Conservation (phyloP, 2,329 filamentous ascomycete genomes). For the Aspergillus ochraceoroseus region DNA sequence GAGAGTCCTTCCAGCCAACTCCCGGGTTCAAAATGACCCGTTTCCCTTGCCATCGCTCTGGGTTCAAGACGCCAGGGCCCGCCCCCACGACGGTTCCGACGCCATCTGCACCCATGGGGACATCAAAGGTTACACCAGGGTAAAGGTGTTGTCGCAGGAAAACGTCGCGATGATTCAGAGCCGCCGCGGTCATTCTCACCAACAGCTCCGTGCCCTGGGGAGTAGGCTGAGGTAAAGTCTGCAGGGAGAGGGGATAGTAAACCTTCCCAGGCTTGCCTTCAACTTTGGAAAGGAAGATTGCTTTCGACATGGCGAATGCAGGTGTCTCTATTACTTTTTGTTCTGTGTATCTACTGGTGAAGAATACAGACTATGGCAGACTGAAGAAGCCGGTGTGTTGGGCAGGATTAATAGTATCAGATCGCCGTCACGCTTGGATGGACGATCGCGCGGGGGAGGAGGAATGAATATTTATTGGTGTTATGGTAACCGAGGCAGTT, state of each 20-base stretch:
- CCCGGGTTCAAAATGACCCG: constrained; percentile 74
- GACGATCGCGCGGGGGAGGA: too few relatives aligned
- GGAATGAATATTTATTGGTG: too few relatives aligned
- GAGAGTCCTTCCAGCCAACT: constrained; percentile 67
- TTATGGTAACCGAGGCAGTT: constrained; percentile 15
- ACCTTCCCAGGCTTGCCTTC: constrained; percentile 65
- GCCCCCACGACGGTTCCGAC: constrained; percentile 65
- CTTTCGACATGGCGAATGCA: constrained; percentile 39
- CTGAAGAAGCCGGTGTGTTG: too few relatives aligned
- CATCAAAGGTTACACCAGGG: constrained; percentile 72
- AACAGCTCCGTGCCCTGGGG: constrained; percentile 66
- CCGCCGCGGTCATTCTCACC: constrained; percentile 69
- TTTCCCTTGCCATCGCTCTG: constrained; percentile 56
- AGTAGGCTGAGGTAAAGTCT: constrained; percentile 57
- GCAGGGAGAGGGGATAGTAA: constrained; percentile 56
- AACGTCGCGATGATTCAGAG: constrained; percentile 91
- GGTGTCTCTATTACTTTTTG: too few relatives aligned
- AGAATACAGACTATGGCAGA: too few relatives aligned
- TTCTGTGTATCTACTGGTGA: too few relatives aligned
- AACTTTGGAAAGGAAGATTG: constrained; percentile 46
- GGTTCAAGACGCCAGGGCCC: constrained; percentile 51
- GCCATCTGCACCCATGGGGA: constrained; percentile 78
- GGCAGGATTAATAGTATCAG: too few relatives aligned
- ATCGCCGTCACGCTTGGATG: too few relatives aligned
- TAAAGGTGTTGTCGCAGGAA: constrained; percentile 93